Conservation (phyloP, 495 filamentous ascomycete genomes). For the Penicillium verhagenii region DNA sequence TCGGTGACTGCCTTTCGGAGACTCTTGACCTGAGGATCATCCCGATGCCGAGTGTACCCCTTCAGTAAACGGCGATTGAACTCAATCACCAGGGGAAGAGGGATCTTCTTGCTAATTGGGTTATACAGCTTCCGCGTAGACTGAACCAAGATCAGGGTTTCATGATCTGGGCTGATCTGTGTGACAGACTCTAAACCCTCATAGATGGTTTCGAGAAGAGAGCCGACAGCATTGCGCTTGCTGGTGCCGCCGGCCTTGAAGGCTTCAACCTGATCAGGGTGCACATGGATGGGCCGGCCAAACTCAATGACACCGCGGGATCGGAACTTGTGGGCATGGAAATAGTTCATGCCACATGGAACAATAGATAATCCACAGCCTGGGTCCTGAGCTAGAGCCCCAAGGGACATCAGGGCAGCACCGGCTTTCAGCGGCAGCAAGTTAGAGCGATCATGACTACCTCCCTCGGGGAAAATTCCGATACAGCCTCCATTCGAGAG, state of each 20-base stretch:
- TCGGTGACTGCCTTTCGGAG: constrained; percentile 74
- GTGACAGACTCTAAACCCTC: constrained; percentile 82
- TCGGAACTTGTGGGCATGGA: constrained; percentile 97
- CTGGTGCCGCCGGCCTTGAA: constrained; percentile 68
- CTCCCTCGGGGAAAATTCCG: constrained; percentile 96
- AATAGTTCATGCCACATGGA: constrained; percentile 98
- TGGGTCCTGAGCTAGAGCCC: constrained; percentile 79
- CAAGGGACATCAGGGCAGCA: constrained; percentile 95
- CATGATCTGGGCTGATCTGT: constrained; percentile 89
- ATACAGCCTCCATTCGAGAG: constrained; percentile 81
- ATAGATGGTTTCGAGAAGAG: constrained; percentile 80
- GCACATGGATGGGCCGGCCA: constrained; percentile 79
- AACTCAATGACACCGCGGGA: constrained; percentile 96
- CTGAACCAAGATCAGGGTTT: constrained; percentile 95
- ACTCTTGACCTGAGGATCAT: constrained; percentile 76
- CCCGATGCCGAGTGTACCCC: constrained; percentile 86
- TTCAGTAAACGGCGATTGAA: constrained; percentile 88
- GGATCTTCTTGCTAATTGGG: constrained; percentile 86
- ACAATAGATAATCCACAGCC: constrained; percentile 88
- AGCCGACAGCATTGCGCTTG: constrained; percentile 76
- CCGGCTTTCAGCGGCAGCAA: constrained; percentile 93
- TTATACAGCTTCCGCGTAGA: constrained; percentile 91
- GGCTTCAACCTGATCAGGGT: constrained; percentile 73
- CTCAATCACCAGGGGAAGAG: constrained; percentile 89
- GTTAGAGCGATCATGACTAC: constrained; percentile 93